These are phyloP conservation scores for Xylaria scruposa DNA, from an alignment of 495 filamentous ascomycete genomes.

Conservation along the genomic window DNA sequence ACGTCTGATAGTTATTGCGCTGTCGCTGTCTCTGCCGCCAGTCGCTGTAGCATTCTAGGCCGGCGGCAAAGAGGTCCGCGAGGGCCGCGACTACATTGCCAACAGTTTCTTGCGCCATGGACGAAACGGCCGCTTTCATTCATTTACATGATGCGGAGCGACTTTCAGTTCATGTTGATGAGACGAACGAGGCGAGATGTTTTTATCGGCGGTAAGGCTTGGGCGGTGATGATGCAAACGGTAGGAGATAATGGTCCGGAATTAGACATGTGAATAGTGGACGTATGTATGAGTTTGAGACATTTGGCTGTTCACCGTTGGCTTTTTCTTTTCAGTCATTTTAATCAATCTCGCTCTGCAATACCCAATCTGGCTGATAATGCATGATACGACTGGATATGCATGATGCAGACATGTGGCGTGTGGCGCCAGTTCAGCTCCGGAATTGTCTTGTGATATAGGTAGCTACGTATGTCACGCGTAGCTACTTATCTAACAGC, in stretches of 20 bases:
- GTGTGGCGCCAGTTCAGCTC: constrained; percentile 1
- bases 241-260: neutral
- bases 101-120: constrained; percentile 44
- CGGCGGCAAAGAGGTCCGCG: constrained; percentile 40
- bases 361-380: neutral
- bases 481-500: neutral
- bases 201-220: neutral
- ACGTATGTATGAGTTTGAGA: neutral
- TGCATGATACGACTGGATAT: constrained; percentile 9
- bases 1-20: constrained; percentile 31
- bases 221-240: neutral
- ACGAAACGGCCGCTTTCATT: constrained; percentile 2
- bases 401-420: constrained; percentile 12
- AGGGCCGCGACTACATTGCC: constrained; percentile 41
- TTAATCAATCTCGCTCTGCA: neutral
- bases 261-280: neutral
- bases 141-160: neutral
- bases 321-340: neutral
- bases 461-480: neutral
- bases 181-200: neutral
- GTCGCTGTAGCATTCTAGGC: constrained; percentile 44
- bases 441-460: constrained; percentile 13
- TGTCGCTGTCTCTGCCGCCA: constrained; percentile 42
- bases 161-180: neutral
- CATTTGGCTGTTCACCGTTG: constrained; percentile 9